Percentiles rank a stretch among this genome's conserved stretches.
phyloP scores from a whole-genome alignment of 495 filamentous ascomycete genomes.

The Elasticomyces elasticus region DNA sequence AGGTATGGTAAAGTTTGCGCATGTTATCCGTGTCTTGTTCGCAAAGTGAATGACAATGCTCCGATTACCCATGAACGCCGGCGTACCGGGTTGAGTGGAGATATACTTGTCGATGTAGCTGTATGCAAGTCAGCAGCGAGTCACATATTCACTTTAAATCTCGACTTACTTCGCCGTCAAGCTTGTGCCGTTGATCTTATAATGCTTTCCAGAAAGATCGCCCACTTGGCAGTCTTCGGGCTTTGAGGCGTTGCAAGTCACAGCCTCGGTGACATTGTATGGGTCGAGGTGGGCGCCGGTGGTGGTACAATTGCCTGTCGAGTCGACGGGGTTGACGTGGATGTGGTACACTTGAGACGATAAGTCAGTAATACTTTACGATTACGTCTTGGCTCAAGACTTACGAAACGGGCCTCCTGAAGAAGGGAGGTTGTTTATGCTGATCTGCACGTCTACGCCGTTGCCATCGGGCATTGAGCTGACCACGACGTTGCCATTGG shows the following conservation, averaged over 20 bases:
- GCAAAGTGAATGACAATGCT: conserved; percentile 66
- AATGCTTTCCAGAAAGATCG: conserved; percentile 76
- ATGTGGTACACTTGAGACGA: conserved; percentile 62
- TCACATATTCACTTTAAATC: neutral
- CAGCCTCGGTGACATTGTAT: conserved; percentile 52
- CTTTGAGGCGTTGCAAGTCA: conserved; percentile 50
- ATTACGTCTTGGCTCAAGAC: conserved; percentile 31
- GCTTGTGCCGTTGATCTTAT: conserved; percentile 43
- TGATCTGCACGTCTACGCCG: conserved; percentile 53
- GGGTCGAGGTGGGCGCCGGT: conserved; percentile 62
- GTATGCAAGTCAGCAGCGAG: neutral
- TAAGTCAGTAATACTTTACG: neutral
- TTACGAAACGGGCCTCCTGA: conserved; percentile 61
- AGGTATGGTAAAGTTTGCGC: conserved; percentile 53
- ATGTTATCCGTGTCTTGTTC: conserved; percentile 61
- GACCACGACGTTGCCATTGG: conserved; percentile 55
- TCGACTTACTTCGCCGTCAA: conserved; percentile 29
- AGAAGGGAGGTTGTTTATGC: conserved; percentile 55
- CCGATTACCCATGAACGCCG: conserved; percentile 68
- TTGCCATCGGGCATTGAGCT: conserved; percentile 44
- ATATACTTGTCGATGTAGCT: conserved; percentile 60
- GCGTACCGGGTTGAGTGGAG: conserved; percentile 44
- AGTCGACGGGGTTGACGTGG: conserved; percentile 62
- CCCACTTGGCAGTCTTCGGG: conserved; percentile 72
- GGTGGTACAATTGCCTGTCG: conserved; percentile 66